Percentiles rank a stretch among this genome's conserved stretches.
Evolutionary conservation across 345 rosid species (phyloP).

Genomic region (Arabis hirsuta): DNA sequence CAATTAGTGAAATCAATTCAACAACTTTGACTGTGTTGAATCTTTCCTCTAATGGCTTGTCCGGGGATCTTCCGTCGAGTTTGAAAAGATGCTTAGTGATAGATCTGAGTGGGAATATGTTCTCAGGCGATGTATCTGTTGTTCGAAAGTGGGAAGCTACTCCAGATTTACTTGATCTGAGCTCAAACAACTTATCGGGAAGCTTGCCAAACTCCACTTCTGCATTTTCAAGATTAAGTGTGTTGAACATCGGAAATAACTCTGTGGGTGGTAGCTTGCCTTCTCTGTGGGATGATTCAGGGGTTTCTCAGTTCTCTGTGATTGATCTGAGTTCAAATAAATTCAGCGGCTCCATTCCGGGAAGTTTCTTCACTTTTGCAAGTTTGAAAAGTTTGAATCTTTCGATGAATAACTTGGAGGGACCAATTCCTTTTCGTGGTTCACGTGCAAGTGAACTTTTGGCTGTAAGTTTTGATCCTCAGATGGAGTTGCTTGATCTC

Average conservation of each 20-base stretch:
- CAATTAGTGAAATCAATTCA: constrained; percentile 61
- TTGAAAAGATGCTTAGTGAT: constrained; percentile 49
- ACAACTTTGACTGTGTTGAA: constrained; percentile 66
- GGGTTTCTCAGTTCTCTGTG: constrained; percentile 50
- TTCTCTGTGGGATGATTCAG: constrained; percentile 52
- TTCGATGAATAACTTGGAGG: constrained; percentile 70
- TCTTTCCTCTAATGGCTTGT: constrained; percentile 73
- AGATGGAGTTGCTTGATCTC: constrained; percentile 87
- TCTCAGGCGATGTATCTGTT: constrained; percentile 65
- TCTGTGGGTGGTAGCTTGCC: constrained; percentile 70
- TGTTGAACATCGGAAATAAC: constrained; percentile 67
- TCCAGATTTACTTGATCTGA: constrained; percentile 74
- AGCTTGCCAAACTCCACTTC: constrained; percentile 64
- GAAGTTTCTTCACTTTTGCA: constrained; percentile 58
- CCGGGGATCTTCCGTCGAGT: constrained; percentile 69
- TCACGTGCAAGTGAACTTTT: constrained; percentile 66
- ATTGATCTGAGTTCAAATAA: constrained; percentile 82
- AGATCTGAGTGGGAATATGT: constrained; percentile 79
- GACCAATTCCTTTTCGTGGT: constrained; percentile 67
- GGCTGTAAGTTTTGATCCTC: constrained; percentile 50
- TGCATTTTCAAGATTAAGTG: constrained; percentile 56
- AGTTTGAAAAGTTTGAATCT: constrained; percentile 74
- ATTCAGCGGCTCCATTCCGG: constrained; percentile 67
- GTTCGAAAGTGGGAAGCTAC: constrained; percentile 69
- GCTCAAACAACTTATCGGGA: constrained; percentile 82